Evolutionary conservation across 2,329 filamentous ascomycete genomes (phyloP).

Genomic region (Arthrobotrys musiformis): DNA sequence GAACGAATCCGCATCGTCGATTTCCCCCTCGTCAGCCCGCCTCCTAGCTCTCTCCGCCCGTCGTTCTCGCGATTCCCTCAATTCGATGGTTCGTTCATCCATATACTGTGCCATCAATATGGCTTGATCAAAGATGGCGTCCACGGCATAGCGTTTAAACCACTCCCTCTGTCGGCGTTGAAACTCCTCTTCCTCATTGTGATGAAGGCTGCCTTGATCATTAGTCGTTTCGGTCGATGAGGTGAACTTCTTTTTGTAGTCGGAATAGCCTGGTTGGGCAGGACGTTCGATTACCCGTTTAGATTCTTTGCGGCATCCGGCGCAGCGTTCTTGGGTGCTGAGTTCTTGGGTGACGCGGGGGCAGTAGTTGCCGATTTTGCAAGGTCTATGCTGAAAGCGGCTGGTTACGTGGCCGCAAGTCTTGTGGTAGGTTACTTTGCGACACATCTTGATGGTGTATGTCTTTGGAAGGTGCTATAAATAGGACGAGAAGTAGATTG

Average conservation of each 20-base stretch:
- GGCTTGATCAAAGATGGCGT: neutral
- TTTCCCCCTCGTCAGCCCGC: neutral
- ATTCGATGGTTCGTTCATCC: neutral
- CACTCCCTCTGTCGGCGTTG: neutral
- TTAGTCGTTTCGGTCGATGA: neutral
- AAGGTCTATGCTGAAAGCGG: neutral
- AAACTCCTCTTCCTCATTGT: neutral
- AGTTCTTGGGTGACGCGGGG: neutral
- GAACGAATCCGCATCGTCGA: neutral
- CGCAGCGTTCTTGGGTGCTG: neutral
- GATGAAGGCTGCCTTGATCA: neutral
- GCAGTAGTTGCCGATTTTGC: neutral
- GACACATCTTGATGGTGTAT: neutral
- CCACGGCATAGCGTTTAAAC: neutral
- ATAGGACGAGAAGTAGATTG: neutral
- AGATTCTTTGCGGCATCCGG: neutral
- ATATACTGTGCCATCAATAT: neutral
- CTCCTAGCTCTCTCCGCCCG: neutral
- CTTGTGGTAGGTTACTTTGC: neutral
- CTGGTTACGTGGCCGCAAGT: neutral
- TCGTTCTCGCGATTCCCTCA: neutral
- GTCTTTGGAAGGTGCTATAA: neutral
- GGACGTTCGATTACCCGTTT: neutral
- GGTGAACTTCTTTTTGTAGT: neutral
- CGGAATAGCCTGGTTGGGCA: neutral